phyloP scores from a whole-genome alignment of 2,329 filamentous ascomycete species.

The Fusarium illudens region DNA sequence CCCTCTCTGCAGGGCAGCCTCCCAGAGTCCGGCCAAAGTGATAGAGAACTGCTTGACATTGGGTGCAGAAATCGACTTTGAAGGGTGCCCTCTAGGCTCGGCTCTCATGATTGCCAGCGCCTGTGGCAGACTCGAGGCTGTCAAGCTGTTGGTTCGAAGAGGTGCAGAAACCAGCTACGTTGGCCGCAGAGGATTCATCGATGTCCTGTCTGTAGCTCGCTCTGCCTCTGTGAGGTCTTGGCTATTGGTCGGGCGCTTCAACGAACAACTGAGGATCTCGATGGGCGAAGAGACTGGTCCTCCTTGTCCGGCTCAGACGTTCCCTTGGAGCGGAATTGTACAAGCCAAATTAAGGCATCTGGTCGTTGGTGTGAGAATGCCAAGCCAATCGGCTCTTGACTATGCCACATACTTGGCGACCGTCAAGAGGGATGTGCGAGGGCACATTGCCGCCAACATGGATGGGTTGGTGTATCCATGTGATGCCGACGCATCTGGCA shows the following conservation, averaged over 20 bases:
- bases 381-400: background rate
- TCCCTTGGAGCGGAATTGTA: background rate
- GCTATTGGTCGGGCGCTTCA: background rate
- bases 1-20: conserved; percentile 12
- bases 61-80: conserved; percentile 9
- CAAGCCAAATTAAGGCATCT: background rate
- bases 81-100: conserved; percentile 17
- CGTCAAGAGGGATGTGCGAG: background rate
- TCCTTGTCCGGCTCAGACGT: background rate
- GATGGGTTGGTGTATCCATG: background rate
- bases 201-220: background rate
- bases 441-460: background rate
- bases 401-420: background rate
- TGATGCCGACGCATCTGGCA: background rate
- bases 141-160: conserved; percentile 1
- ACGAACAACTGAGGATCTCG: background rate
- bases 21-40: background rate
- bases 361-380: background rate
- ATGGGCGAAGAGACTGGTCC: background rate
- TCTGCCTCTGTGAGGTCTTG: background rate
- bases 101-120: conserved; percentile 23
- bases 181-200: background rate
- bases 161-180: background rate
- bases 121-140: conserved; percentile 4
- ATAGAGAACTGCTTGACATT: conserved; percentile 8